These are phyloP conservation scores for Xerocomellus dryophilus DNA, from an alignment of 768 basidiomycete species.

Conservation along the genomic window DNA sequence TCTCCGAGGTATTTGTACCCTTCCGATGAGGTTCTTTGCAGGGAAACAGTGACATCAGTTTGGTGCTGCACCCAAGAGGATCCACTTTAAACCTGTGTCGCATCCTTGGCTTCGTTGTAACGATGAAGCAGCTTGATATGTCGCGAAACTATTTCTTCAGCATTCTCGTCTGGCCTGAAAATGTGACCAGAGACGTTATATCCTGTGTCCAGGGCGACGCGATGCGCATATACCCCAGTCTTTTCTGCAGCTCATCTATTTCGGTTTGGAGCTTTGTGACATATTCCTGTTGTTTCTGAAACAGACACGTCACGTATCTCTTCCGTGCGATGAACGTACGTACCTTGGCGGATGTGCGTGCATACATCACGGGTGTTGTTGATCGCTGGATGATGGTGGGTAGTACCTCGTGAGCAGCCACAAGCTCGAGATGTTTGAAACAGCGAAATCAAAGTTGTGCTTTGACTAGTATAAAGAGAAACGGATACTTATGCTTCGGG, in stretches of 20 bases:
- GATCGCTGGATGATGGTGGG: neutral
- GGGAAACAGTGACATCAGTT: constrained; percentile 1
- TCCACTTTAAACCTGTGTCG: constrained; percentile 55
- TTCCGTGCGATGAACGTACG: neutral
- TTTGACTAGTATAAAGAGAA: neutral
- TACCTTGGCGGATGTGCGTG: constrained; percentile 31
- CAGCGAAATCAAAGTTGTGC: no score
- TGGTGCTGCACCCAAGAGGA: neutral
- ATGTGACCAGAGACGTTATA: neutral
- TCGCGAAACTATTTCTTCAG: constrained; percentile 56
- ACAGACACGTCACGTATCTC: neutral
- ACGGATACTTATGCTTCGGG: no score
- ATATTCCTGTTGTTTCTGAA: constrained; percentile 52
- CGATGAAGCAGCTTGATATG: constrained; percentile 72
- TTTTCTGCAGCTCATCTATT: constrained; percentile 43
- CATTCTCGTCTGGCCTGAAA: constrained; percentile 42
- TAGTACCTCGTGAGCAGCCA: neutral
- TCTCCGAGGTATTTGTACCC: constrained; percentile 40
- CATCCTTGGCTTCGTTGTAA: constrained; percentile 84
- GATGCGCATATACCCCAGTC: constrained; percentile 40
- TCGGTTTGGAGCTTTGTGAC: constrained; percentile 47
- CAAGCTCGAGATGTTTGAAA: neutral
- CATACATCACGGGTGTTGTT: constrained; percentile 24
- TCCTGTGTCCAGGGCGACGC: neutral
- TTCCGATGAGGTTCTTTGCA: constrained; percentile 71